phyloP scores from a whole-genome alignment of 768 basidiomycete genomes.

The Lanmaoa rubissima region DNA sequence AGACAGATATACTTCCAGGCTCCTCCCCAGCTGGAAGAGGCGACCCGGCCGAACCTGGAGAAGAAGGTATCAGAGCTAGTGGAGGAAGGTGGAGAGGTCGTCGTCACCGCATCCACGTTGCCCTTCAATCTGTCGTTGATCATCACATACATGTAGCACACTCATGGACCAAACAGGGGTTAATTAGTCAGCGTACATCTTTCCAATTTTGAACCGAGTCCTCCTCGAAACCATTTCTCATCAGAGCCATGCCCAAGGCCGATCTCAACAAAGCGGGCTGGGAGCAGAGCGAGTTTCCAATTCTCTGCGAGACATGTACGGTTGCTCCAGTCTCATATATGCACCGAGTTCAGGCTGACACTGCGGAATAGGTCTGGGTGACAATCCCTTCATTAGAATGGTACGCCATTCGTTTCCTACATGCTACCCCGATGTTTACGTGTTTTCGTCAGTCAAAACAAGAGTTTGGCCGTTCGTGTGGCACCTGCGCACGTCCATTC shows the following conservation, averaged over 20 bases:
- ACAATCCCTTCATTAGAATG: conserved; percentile 94
- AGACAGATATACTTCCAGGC: conserved; percentile 90
- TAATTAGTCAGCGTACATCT: conserved; percentile 30
- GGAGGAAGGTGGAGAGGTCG: conserved; percentile 70
- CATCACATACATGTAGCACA: conserved; percentile 49
- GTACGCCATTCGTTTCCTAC: conserved; percentile 41
- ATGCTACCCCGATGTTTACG: neutral
- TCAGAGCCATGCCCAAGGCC: conserved; percentile 65
- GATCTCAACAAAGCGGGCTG: conserved; percentile 94
- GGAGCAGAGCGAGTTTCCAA: conserved; percentile 93
- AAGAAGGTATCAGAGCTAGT: conserved; percentile 86
- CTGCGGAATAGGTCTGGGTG: conserved; percentile 62
- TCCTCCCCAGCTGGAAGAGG: conserved; percentile 85
- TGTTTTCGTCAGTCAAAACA: conserved; percentile 89
- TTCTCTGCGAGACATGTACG: conserved; percentile 91
- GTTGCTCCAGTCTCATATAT: conserved; percentile 7
- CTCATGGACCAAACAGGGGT: neutral
- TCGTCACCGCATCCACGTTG: conserved; percentile 83
- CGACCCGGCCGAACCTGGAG: conserved; percentile 87
- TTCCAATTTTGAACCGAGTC: neutral
- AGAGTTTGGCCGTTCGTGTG: conserved; percentile 93
- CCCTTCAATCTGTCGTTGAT: conserved; percentile 82
- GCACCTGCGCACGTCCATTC: conserved; percentile 95
- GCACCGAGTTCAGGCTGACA: conserved; percentile 4
- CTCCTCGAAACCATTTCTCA: neutral